Conservation (phyloP, 805 yeast genomes). For the Metschnikowia santaceciliae region DNA sequence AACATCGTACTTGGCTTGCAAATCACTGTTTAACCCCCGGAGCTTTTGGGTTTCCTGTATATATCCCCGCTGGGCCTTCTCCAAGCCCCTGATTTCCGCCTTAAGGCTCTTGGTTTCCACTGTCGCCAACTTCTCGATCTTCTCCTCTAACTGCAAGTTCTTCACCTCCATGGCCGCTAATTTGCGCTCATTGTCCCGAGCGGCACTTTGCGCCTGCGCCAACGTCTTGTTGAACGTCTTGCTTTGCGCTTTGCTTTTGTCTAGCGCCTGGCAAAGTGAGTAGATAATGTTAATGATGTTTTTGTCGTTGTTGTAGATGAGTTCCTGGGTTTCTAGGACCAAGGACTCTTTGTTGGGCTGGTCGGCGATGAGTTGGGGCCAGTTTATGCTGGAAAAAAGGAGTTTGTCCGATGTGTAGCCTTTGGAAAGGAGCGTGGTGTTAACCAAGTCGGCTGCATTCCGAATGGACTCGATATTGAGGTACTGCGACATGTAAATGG, state of each 20-base stretch:
- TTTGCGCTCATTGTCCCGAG: slow-evolving; percentile 22
- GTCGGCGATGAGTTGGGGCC: slow-evolving; percentile 27
- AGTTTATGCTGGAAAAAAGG: slow-evolving; percentile 32
- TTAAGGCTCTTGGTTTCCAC: slow-evolving; percentile 19
- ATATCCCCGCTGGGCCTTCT: slow-evolving; percentile 23
- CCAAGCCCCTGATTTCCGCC: slow-evolving; percentile 12
- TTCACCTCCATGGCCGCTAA: slow-evolving; percentile 22
- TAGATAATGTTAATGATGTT: slow-evolving; percentile 36
- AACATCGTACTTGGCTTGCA: slow-evolving; percentile 31
- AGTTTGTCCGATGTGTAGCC: slow-evolving; percentile 33
- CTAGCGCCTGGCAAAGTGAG: slow-evolving; percentile 29
- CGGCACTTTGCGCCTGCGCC: slow-evolving; percentile 26
- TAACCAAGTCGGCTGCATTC: slow-evolving; percentile 36
- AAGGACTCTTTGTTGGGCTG: slow-evolving; percentile 18
- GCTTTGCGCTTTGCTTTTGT: slow-evolving; percentile 30
- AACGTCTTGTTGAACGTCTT: slow-evolving; percentile 27
- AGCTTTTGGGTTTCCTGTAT: slow-evolving; percentile 27
- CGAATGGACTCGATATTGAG: slow-evolving; percentile 31
- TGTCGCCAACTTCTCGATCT: slow-evolving; percentile 13
- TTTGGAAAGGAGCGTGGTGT: slow-evolving; percentile 30
- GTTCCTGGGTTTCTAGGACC: slow-evolving; percentile 24
- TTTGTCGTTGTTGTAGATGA: slow-evolving; percentile 34
- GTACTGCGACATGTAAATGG: slow-evolving; percentile 14
- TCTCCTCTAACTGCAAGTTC: slow-evolving; percentile 16
- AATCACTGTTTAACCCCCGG: slow-evolving; percentile 27